phyloP scores from a whole-genome alignment of 495 filamentous ascomycete genomes.

The Penicillium angulare region DNA sequence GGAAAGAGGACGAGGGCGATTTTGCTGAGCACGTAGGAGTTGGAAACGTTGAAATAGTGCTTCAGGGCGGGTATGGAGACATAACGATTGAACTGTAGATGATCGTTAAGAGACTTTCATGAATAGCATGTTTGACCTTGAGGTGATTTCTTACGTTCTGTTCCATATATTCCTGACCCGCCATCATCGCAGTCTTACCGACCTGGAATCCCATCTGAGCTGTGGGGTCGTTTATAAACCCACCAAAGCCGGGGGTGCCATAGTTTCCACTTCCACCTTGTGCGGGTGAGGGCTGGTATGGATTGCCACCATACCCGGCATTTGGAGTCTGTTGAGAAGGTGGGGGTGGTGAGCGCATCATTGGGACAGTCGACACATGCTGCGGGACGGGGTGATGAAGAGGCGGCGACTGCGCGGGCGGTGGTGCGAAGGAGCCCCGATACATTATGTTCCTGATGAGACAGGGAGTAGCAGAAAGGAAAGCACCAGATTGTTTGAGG shows the following conservation, averaged over 20 bases:
- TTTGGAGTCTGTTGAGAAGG: slow-evolving; percentile 73
- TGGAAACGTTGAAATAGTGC: slow-evolving; percentile 97
- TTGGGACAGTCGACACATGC: slow-evolving; percentile 97
- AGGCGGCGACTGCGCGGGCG: slow-evolving; percentile 83
- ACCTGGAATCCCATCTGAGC: slow-evolving; percentile 95
- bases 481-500: background rate
- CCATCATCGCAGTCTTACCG: slow-evolving; percentile 83
- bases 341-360: slow-evolving; percentile 94
- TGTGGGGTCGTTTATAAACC: slow-evolving; percentile 94
- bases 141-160: slow-evolving; percentile 66
- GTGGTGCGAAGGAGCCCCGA: slow-evolving; percentile 70
- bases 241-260: slow-evolving; percentile 68
- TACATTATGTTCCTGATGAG: slow-evolving; percentile 61
- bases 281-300: slow-evolving; percentile 58
- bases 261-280: slow-evolving; percentile 54
- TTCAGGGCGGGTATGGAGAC: slow-evolving; percentile 90
- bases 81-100: slow-evolving; percentile 80
- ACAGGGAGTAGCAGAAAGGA: slow-evolving; percentile 2
- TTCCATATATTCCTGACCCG: slow-evolving; percentile 89
- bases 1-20: slow-evolving; percentile 90
- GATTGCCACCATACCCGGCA: slow-evolving; percentile 66
- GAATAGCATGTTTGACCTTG: background rate
- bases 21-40: slow-evolving; percentile 83
- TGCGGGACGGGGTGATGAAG: slow-evolving; percentile 98
- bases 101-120: slow-evolving; percentile 10